phyloP scores from a whole-genome alignment of 441 rosid genomes.

The Jatropha multifida region DNA sequence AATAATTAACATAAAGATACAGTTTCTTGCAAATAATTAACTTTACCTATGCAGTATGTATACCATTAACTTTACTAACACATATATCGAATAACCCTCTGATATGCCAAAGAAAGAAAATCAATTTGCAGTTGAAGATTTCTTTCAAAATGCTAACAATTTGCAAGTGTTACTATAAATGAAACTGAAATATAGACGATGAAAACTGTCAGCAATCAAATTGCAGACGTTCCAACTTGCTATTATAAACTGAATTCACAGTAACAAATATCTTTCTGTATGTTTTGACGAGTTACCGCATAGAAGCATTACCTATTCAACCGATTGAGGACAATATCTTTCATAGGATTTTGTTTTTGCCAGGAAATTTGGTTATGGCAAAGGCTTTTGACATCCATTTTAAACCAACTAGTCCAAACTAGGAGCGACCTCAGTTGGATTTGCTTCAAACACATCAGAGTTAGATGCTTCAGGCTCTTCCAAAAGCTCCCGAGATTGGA shows the following conservation, averaged over 20 bases:
- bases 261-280: constrained; percentile 11
- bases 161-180: not conserved
- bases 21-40: not conserved
- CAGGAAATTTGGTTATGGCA: constrained; percentile 11
- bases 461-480: constrained; percentile 71
- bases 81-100: not conserved
- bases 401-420: constrained; percentile 59
- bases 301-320: constrained; percentile 20
- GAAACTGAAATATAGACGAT: constrained; percentile 2
- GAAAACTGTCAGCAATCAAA: not conserved
- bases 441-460: constrained; percentile 82
- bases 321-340: constrained; percentile 9
- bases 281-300: constrained; percentile 25
- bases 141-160: not conserved
- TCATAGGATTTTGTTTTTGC: constrained; percentile 6
- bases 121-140: not conserved
- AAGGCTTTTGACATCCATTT: constrained; percentile 10
- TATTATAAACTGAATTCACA: constrained; percentile 10
- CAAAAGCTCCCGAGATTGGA: constrained; percentile 63
- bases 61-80: no score
- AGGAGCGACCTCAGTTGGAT: constrained; percentile 94
- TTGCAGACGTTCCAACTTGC: constrained; percentile 1
- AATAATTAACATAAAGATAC: not conserved
- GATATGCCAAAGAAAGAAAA: not conserved
- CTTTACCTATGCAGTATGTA: not conserved